phyloP scores from a whole-genome alignment of 305 asterid species.

The Fraxinus velutina region DNA sequence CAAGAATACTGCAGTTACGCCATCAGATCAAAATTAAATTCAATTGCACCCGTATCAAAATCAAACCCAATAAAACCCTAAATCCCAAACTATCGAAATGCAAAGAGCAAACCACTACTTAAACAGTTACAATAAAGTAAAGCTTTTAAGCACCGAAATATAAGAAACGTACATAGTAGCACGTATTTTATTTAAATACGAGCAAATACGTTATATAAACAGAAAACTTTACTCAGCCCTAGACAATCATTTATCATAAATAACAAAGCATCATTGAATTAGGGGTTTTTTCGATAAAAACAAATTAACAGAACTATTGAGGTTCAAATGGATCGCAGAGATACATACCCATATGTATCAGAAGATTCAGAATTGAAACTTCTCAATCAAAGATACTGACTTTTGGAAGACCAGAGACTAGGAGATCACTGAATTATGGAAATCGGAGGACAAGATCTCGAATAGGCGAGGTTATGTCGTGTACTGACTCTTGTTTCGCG shows the following conservation, averaged over 20 bases:
- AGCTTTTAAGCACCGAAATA: constrained; percentile 14
- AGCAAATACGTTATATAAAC: not conserved
- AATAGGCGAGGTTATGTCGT: constrained; percentile 22
- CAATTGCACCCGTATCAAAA: not conserved
- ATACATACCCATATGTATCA: constrained; percentile 36
- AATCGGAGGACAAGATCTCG: constrained; percentile 1
- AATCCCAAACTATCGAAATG: not conserved
- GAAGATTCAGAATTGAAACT: not conserved
- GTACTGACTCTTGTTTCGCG: not conserved
- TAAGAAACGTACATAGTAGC: constrained; percentile 3
- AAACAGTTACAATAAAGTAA: not conserved
- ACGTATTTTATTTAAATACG: not conserved
- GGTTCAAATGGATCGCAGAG: constrained; percentile 16
- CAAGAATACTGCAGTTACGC: constrained; percentile 13
- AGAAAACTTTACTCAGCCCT: not conserved
- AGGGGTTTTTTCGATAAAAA: not conserved
- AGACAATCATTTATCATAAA: constrained; percentile 19
- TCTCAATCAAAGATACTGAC: not conserved
- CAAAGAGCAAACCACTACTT: not conserved
- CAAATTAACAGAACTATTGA: not conserved
- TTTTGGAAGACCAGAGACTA: not conserved
- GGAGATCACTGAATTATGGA: not conserved
- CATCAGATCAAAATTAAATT: constrained; percentile 1
- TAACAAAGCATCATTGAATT: constrained; percentile 31
- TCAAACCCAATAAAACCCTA: constrained; percentile 16